Percentiles rank a stretch among this genome's conserved stretches.
phyloP scores from a whole-genome alignment of 2,329 filamentous ascomycete genomes.

The Sphaerostilbella broomeana region DNA sequence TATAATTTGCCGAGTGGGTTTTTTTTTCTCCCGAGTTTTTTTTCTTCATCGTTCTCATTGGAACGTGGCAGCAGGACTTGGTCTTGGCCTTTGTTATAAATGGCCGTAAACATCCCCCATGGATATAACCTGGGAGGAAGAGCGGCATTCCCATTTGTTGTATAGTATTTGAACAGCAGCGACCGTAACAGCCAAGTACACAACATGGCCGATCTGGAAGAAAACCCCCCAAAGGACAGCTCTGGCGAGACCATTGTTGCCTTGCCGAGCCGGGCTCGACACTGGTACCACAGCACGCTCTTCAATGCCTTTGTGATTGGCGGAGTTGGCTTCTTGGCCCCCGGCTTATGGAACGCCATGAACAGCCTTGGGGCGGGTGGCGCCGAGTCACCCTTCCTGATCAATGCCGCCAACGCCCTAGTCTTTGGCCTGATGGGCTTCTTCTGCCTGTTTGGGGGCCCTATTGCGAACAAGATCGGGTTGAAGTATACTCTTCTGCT shows the following conservation, averaged over 20 bases:
- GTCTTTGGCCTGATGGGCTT: slow-evolving; percentile 41
- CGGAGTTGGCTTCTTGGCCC: slow-evolving; percentile 43
- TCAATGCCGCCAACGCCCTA: slow-evolving; percentile 45
- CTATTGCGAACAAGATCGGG: slow-evolving; percentile 43
- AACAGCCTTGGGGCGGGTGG: slow-evolving; percentile 47
- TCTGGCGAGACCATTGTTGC: slow-evolving; percentile 1
- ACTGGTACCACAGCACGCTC: slow-evolving; percentile 45
- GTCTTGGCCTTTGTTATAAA: no score
- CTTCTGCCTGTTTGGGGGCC: slow-evolving; percentile 41
- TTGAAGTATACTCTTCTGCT: slow-evolving; percentile 38
- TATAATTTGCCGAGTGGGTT: neutral
- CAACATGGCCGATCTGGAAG: slow-evolving; percentile 7
- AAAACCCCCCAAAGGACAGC: slow-evolving; percentile 4
- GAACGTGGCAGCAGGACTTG: no score
- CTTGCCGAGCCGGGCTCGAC: slow-evolving; percentile 7
- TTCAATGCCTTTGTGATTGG: slow-evolving; percentile 50
- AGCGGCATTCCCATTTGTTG: no score
- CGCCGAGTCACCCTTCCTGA: slow-evolving; percentile 23
- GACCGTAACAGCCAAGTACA: neutral
- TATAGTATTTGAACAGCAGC: no score
- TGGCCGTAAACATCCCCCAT: neutral
- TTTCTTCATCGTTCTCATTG: no score
- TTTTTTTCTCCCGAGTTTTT: neutral
- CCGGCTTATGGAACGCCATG: slow-evolving; percentile 51
- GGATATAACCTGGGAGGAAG: no score